Evolutionary conservation across 768 basidiomycete genomes (phyloP), one percentile per base, ranked within the genome.

Genomic region (Phlegmacium glaucopus): DNA sequence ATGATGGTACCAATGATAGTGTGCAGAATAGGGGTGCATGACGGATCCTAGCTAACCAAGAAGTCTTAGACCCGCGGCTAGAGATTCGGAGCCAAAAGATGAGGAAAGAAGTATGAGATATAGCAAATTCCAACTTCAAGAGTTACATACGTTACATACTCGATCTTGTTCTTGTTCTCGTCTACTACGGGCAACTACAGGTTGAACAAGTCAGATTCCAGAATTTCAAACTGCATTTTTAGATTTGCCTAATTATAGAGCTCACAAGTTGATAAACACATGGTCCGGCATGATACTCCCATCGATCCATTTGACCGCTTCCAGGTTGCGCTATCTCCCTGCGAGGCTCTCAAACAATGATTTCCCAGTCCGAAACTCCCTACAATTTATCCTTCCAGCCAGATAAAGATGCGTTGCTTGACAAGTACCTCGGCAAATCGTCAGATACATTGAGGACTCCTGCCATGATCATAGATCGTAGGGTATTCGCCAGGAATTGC

Each of bases 401-500:
- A 2, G 60, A 69, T 52, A 82, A 83, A 59, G 70, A 71, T 45
- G 70, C 62, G 9, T 66, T 88, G 16, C 61, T 74, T 22, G 56
- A 72, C 37, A 71, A 78, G 47, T 91, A 82, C 65, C 67, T 76
- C 30, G 84, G 85, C 16, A 78, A 74, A 58, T 58, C 71, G 18
- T 58, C 90, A 50, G 66, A 77, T 37, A 66, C 65, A 2, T 66
- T 92, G 18, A 75, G 87, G 45, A 92, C 90, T 0, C 90, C 90
- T 13, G 88, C 87, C 1, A 66, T 90, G 52, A 70, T 93, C 50
- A 79, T 93, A 52, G 88, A 94, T 67, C 78, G 86, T 18, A 73
- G 76, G 8, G 52, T 82, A 8, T 92, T 93, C 63, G 78, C 78
- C 29, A 64, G 74, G 26, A 94, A 94, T 61, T 92, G 89, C 62